Conservation (phyloP, 1,284 basidiomycete genomes). For the Heliocybe sulcata region DNA sequence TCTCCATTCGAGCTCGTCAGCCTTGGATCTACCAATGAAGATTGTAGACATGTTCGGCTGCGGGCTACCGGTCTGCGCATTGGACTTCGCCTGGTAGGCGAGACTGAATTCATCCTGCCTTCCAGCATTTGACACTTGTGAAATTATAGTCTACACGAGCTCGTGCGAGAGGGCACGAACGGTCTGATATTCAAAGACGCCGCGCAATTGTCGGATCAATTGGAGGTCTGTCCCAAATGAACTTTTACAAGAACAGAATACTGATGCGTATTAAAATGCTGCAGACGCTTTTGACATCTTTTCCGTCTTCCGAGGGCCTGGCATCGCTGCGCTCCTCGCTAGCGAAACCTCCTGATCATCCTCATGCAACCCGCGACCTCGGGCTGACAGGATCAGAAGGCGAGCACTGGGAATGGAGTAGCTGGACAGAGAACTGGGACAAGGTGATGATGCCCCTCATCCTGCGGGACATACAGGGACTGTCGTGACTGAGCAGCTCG, state of each 20-base stretch:
- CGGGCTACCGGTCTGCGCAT: constrained; percentile 86
- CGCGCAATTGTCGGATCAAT: constrained; percentile 60
- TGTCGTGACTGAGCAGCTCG: background rate
- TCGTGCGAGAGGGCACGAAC: constrained; percentile 80
- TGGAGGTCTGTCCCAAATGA: constrained; percentile 49
- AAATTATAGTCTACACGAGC: constrained; percentile 70
- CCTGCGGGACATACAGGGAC: constrained; percentile 30
- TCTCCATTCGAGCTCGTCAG: constrained; percentile 87
- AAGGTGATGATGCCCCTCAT: constrained; percentile 58
- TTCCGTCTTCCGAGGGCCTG: constrained; percentile 50
- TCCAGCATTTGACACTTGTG: too few species aligned
- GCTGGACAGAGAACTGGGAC: constrained; percentile 86
- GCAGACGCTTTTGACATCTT: constrained; percentile 53
- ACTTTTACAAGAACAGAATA: background rate
- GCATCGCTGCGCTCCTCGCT: constrained; percentile 41
- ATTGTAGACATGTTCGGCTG: constrained; percentile 99
- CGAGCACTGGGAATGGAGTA: constrained; percentile 52
- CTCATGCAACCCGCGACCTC: constrained; percentile 7
- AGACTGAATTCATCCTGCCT: too few species aligned
- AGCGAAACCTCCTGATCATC: constrained; percentile 3
- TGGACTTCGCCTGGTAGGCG: constrained; percentile 82
- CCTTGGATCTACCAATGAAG: constrained; percentile 97
- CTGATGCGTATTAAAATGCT: constrained; percentile 5
- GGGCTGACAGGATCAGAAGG: constrained; percentile 13
- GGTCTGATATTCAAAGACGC: constrained; percentile 75